phyloP scores from a whole-genome alignment of 768 basidiomycete genomes.

The Naganishia antarctica region DNA sequence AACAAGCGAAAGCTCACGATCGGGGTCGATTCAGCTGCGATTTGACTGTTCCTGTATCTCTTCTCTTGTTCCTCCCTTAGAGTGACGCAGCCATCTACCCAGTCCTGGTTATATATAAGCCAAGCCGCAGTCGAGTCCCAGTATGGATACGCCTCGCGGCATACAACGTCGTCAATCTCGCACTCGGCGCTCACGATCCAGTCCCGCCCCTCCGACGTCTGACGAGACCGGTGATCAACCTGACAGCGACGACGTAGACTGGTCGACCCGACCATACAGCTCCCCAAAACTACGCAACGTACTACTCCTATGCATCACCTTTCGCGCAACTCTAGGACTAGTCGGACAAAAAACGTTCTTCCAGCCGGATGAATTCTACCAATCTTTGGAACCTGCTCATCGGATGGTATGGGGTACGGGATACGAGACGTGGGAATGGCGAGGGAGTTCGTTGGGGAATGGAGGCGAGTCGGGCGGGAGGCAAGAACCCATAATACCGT shows the following conservation, averaged over 20 bases:
- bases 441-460: constrained; percentile 18
- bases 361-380: constrained; percentile 96
- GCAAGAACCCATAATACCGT: background rate
- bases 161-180: too few relatives aligned
- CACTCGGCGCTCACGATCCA: too few relatives aligned
- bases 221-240: too few relatives aligned
- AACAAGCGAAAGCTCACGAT: too few relatives aligned
- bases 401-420: constrained; percentile 84
- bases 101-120: too few relatives aligned
- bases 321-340: constrained; percentile 29
- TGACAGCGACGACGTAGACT: background rate
- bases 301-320: constrained; percentile 1
- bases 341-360: constrained; percentile 62
- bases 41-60: too few relatives aligned
- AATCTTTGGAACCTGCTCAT: constrained; percentile 89
- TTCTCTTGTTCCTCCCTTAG: too few relatives aligned
- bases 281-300: constrained; percentile 1
- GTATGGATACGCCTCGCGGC: too few relatives aligned
- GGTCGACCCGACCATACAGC: background rate
- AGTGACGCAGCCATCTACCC: too few relatives aligned
- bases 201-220: too few relatives aligned
- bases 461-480: background rate
- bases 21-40: too few relatives aligned
- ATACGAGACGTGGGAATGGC: constrained; percentile 95
- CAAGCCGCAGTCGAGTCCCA: too few relatives aligned